These are phyloP conservation scores for Zygotorulaspora chibaensis DNA, from an alignment of 805 yeast genomes.

Conservation along the genomic window DNA sequence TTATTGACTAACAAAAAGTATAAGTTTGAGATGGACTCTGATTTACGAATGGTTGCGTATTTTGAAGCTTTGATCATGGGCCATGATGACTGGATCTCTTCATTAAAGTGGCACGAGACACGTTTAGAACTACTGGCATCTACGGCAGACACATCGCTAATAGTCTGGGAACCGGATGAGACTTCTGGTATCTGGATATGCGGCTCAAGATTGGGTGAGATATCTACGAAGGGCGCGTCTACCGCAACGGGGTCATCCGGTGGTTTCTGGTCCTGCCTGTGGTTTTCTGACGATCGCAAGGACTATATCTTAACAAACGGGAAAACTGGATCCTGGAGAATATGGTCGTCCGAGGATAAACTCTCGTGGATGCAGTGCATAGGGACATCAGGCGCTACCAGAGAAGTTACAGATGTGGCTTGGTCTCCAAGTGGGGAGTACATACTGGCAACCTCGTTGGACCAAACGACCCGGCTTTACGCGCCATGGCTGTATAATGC, in stretches of 20 bases:
- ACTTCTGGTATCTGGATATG: slow-evolving; percentile 90
- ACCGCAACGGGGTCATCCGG: slow-evolving; percentile 96
- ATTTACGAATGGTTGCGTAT: slow-evolving; percentile 50
- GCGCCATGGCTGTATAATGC: slow-evolving; percentile 51
- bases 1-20: slow-evolving; percentile 70
- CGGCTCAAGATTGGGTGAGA: slow-evolving; percentile 76
- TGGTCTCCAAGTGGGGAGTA: slow-evolving; percentile 71
- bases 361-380: slow-evolving; percentile 43
- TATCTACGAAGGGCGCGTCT: slow-evolving; percentile 93
- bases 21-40: slow-evolving; percentile 42
- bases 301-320: slow-evolving; percentile 73
- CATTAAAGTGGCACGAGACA: slow-evolving; percentile 68
- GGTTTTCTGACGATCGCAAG: slow-evolving; percentile 51
- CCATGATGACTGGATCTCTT: slow-evolving; percentile 96
- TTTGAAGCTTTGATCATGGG: slow-evolving; percentile 96
- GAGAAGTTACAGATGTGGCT: slow-evolving; percentile 67
- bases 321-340: slow-evolving; percentile 88
- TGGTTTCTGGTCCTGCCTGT: slow-evolving; percentile 63
- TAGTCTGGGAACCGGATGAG: slow-evolving; percentile 89
- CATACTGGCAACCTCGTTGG: slow-evolving; percentile 74
- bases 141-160: slow-evolving; percentile 88
- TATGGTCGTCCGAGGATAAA: slow-evolving; percentile 49
- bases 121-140: slow-evolving; percentile 67
- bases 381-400: slow-evolving; percentile 73
- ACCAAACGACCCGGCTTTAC: slow-evolving; percentile 86